Conservation (phyloP, 108 stramenopile species). For the Skeletonema costatum region DNA sequence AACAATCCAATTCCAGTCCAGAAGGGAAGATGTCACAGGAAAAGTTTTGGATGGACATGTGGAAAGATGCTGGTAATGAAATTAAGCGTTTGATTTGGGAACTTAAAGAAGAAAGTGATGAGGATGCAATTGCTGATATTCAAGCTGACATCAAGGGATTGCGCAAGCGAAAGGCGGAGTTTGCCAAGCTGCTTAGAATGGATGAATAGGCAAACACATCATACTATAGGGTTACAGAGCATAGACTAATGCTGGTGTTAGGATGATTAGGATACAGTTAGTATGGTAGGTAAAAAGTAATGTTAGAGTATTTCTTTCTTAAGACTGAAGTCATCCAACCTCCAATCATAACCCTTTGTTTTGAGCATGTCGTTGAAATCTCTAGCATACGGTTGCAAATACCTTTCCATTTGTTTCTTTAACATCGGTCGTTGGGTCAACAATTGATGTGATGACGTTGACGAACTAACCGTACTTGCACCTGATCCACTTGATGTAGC, state of each 20-base stretch:
- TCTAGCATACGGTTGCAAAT: conserved; percentile 33
- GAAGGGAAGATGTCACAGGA: conserved; percentile 6
- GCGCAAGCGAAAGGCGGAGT: conserved; percentile 2
- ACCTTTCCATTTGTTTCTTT: conserved; percentile 45
- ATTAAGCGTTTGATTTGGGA: conserved; percentile 6
- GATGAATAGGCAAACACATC: not conserved
- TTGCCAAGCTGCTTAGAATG: conserved; percentile 16
- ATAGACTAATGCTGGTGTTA: not conserved
- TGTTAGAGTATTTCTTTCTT: not conserved
- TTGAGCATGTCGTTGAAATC: conserved; percentile 50
- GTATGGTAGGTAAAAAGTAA: not conserved
- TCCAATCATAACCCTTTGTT: conserved; percentile 46
- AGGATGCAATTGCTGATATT: conserved; percentile 5
- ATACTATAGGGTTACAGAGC: too few relatives aligned
- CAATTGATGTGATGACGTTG: not conserved
- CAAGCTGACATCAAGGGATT: conserved; percentile 13
- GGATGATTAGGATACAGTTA: not conserved
- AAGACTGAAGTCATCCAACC: conserved; percentile 31
- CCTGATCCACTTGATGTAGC: conserved; percentile 4
- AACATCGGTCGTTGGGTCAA: conserved; percentile 38
- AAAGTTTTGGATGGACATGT: conserved; percentile 18
- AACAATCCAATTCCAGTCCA: not conserved
- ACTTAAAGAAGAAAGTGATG: conserved; percentile 4
- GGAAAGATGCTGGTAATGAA: conserved; percentile 13
- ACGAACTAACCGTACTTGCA: not conserved